phyloP scores from a whole-genome alignment of 2,329 filamentous ascomycete genomes.

The Pleurostoma richardsiae region DNA sequence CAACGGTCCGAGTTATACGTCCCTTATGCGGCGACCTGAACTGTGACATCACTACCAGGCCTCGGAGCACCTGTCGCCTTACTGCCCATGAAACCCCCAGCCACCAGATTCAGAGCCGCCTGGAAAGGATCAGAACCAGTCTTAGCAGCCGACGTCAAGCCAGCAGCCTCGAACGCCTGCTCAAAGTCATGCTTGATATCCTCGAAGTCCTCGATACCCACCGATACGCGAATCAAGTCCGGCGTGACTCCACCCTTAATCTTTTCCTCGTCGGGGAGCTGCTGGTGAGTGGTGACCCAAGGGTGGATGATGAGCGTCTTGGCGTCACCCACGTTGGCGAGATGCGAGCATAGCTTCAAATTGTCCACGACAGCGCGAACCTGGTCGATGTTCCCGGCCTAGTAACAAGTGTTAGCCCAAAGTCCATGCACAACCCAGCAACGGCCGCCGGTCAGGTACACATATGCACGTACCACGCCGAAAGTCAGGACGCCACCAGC shows the following conservation, averaged over 20 bases:
- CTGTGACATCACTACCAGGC: constrained; percentile 22
- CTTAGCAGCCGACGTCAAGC: constrained; percentile 18
- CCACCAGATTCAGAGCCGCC: constrained; percentile 20
- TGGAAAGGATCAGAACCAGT: constrained; percentile 18
- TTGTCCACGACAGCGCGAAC: constrained; percentile 57
- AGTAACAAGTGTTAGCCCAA: not conserved
- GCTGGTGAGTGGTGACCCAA: constrained; percentile 66
- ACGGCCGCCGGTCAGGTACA: constrained; percentile 43
- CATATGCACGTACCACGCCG: constrained; percentile 58
- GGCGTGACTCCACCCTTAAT: constrained; percentile 58
- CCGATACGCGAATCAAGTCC: constrained; percentile 16
- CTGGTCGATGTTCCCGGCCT: constrained; percentile 24
- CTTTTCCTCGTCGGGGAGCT: constrained; percentile 62
- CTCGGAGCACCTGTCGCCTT: constrained; percentile 19
- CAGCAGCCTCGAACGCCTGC: constrained; percentile 53
- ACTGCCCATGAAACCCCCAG: constrained; percentile 22
- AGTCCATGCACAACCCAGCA: not conserved
- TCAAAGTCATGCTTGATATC: constrained; percentile 70
- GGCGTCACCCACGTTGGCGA: constrained; percentile 69
- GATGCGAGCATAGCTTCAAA: constrained; percentile 68
- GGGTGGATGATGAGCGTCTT: constrained; percentile 71
- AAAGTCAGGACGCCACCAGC: constrained; percentile 69
- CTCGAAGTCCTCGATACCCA: constrained; percentile 62
- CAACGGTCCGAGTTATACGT: constrained; percentile 1
- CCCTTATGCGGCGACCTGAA: not conserved